Evolutionary conservation across 1,139 yeast species (phyloP).

Genomic region (Suhomyces taliae): DNA sequence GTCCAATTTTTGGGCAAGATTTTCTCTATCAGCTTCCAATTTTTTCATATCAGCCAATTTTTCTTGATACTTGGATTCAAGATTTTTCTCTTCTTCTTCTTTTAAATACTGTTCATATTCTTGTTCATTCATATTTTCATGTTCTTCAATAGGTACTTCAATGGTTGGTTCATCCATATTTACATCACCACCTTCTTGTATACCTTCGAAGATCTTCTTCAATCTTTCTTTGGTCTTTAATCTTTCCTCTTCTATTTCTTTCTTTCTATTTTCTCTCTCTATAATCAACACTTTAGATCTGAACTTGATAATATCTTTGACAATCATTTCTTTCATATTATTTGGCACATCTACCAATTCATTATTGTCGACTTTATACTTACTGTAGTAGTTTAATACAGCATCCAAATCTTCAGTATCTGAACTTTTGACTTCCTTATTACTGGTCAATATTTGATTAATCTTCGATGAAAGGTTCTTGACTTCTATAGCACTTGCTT

Average conservation of each 20-base stretch:
- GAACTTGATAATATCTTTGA: slow-evolving; percentile 60
- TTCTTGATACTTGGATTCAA: slow-evolving; percentile 22
- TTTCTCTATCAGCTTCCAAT: slow-evolving; percentile 21
- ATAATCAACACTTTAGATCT: slow-evolving; percentile 59
- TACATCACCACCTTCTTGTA: slow-evolving; percentile 13
- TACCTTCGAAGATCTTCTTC: slow-evolving; percentile 49
- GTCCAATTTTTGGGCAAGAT: slow-evolving; percentile 20
- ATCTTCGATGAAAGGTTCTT: slow-evolving; percentile 5
- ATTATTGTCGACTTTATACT: slow-evolving; percentile 57
- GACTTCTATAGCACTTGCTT: neutral
- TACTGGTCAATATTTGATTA: slow-evolving; percentile 20
- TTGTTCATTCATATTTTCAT: slow-evolving; percentile 32
- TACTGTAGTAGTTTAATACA: slow-evolving; percentile 34
- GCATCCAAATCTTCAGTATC: slow-evolving; percentile 40
- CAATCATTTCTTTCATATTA: slow-evolving; percentile 56
- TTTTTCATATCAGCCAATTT: slow-evolving; percentile 16
- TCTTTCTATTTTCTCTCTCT: slow-evolving; percentile 56
- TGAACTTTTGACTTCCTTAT: slow-evolving; percentile 17
- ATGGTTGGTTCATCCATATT: slow-evolving; percentile 11
- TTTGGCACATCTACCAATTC: slow-evolving; percentile 66
- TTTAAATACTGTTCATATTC: slow-evolving; percentile 31
- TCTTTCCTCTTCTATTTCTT: slow-evolving; percentile 53
- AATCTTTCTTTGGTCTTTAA: slow-evolving; percentile 52
- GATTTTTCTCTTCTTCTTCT: slow-evolving; percentile 14
- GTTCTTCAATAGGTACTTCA: slow-evolving; percentile 22